Base-by-base conservation (phyloP, 2,329 filamentous ascomycete species). In the Nemania sp. region DNA sequence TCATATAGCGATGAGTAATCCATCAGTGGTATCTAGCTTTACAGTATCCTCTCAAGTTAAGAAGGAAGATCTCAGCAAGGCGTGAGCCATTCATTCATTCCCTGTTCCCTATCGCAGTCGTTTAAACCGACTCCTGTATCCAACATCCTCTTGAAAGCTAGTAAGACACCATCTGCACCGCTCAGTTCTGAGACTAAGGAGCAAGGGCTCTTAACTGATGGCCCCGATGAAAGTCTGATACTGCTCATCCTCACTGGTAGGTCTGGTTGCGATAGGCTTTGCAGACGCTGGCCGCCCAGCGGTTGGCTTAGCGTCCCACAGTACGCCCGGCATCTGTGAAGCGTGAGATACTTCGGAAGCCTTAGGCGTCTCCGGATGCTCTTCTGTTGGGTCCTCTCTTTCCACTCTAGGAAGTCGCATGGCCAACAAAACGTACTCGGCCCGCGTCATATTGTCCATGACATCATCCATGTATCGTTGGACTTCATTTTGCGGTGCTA, bases 401-500 rank as follows among this genome's bases (percentile, higher is more conserved):
- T 72, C 71, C 6, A 68, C 69, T 43, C 77, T 77, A 0, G 84
- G 84, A 12, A 89, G 73, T 42, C 83, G 78, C 84, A 88, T 88
- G 9, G 85, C 85, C 23, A 88, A 72, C 19, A 88, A 70, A 3
- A 88, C 76, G 63, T 87, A 88, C 68, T 88, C 84, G 12, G 83
- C 84, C 28, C 86, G 77, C 7, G 83, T 87, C 78, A 84, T 86
- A 57, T 81, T 85, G 54, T 82, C 80, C 84, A 88, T 88, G 5
- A 88, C 75, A 63, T 86, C 81, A 64, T 88, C 81, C 86, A 89
- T 88, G 62, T 88, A 87, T 40, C 80, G 76, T 42, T 75, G 73
- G 19, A 88, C 86, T 60, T 86, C 83, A 14, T 86, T 83, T 23
- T 77, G 75, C 2, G 82, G 81, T 17, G 83, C 83, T 24, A 88